phyloP scores from a whole-genome alignment of 176 grass and related monocot species.

The Thalia dealbata region DNA sequence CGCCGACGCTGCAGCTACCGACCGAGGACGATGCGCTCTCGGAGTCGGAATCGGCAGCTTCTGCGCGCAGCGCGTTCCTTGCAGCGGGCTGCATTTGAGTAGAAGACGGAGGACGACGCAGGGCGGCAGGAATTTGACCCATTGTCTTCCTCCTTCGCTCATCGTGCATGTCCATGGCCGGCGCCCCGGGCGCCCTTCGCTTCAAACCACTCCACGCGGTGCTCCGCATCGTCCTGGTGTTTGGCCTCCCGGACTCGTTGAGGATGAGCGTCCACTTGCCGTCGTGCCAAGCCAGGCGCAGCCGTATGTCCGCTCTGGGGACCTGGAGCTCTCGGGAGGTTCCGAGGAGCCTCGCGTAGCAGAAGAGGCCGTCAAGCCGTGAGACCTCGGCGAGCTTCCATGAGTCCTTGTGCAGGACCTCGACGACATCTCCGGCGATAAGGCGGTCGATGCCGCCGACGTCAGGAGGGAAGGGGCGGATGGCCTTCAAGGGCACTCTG shows the following conservation, averaged over 20 bases:
- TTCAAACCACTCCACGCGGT: conserved; percentile 8
- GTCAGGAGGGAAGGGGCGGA: conserved; percentile 40
- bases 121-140: conserved; percentile 14
- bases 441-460: conserved; percentile 13
- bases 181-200: conserved; percentile 31
- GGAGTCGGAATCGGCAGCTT: conserved; percentile 26
- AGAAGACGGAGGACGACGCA: neutral
- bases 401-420: conserved; percentile 55
- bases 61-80: neutral
- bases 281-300: conserved; percentile 51
- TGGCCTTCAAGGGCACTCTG: conserved; percentile 47
- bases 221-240: neutral
- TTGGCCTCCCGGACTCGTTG: conserved; percentile 25
- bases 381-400: conserved; percentile 62
- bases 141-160: conserved; percentile 35
- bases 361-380: conserved; percentile 31
- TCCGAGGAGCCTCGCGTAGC: conserved; percentile 49
- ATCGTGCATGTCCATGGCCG: conserved; percentile 8
- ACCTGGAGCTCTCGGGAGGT: conserved; percentile 40
- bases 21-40: conserved; percentile 55
- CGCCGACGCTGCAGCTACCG: conserved; percentile 68
- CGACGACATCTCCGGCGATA: conserved; percentile 34
- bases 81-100: conserved; percentile 5
- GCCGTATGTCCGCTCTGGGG: conserved; percentile 34
- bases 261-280: conserved; percentile 50